phyloP scores from a whole-genome alignment of 805 yeast genomes.

The Hanseniaspora pseudoguilliermondii region DNA sequence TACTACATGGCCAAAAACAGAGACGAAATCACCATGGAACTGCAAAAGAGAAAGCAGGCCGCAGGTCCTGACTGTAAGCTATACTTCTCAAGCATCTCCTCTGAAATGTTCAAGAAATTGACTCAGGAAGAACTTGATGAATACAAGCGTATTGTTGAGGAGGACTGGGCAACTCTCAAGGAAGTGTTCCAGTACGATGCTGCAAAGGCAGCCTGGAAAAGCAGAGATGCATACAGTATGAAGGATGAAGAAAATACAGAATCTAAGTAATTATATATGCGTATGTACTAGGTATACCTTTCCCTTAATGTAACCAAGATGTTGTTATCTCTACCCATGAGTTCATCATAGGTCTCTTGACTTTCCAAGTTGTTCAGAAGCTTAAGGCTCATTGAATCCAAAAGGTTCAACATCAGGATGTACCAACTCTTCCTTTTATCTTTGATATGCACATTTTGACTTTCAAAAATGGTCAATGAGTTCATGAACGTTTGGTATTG shows the following conservation, averaged over 20 bases:
- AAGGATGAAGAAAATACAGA: neutral
- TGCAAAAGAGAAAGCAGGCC: neutral
- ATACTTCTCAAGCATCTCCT: neutral
- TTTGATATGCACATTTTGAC: neutral
- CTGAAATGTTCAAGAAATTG: neutral
- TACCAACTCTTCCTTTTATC: neutral
- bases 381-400: neutral
- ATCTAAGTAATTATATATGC: too few relatives aligned
- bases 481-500: slow-evolving; percentile 55
- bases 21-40: neutral
- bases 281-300: neutral
- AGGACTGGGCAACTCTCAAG: neutral
- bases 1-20: neutral
- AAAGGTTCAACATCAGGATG: slow-evolving; percentile 1
- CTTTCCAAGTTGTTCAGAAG: neutral
- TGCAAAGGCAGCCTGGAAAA: neutral
- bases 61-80: neutral
- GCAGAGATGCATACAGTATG: neutral
- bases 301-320: neutral
- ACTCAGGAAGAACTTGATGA: too few relatives aligned
- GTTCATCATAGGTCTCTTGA: neutral
- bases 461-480: slow-evolving; percentile 69
- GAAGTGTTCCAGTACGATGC: neutral
- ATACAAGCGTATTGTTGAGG: neutral
- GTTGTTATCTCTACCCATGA: neutral